Percentiles rank a stretch among this genome's conserved stretches.
Evolutionary conservation across 345 rosid species (phyloP).

Genomic region (Conringia planisiliqua): DNA sequence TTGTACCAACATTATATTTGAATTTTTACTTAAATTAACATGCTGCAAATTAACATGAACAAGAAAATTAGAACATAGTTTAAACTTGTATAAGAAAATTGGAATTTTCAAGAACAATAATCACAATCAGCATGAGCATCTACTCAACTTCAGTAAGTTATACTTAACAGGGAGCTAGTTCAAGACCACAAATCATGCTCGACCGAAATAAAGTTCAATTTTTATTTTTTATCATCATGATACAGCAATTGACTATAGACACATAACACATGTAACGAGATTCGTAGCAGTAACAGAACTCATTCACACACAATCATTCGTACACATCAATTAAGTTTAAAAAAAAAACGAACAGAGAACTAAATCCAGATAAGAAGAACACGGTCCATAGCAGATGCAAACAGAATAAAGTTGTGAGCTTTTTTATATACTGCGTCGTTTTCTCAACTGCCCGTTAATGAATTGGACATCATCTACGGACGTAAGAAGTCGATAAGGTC

Average conservation of each 20-base stretch:
- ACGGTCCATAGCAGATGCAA: not conserved
- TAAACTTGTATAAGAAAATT: no score
- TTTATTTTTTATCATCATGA: not conserved
- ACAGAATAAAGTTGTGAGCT: not conserved
- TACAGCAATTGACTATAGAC: not conserved
- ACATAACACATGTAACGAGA: conserved; percentile 15
- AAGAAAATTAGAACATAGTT: no score
- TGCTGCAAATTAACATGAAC: no score
- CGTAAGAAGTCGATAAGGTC: not conserved
- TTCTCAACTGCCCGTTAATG: not conserved
- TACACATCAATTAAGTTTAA: not conserved
- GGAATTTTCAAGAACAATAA: not conserved
- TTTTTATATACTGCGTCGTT: not conserved
- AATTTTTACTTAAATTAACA: no score
- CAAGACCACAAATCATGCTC: not conserved
- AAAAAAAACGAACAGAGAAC: not conserved
- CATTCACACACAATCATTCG: not conserved
- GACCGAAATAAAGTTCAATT: not conserved
- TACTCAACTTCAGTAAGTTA: not conserved
- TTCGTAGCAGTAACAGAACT: not conserved
- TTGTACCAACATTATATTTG: not conserved
- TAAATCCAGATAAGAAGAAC: not conserved
- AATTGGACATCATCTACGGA: not conserved
- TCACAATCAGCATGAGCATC: conserved; percentile 5
- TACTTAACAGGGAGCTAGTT: conserved; percentile 2